Evolutionary conservation across 2,329 filamentous ascomycete species (phyloP).

Genomic region (Fusarium haematococcum): DNA sequence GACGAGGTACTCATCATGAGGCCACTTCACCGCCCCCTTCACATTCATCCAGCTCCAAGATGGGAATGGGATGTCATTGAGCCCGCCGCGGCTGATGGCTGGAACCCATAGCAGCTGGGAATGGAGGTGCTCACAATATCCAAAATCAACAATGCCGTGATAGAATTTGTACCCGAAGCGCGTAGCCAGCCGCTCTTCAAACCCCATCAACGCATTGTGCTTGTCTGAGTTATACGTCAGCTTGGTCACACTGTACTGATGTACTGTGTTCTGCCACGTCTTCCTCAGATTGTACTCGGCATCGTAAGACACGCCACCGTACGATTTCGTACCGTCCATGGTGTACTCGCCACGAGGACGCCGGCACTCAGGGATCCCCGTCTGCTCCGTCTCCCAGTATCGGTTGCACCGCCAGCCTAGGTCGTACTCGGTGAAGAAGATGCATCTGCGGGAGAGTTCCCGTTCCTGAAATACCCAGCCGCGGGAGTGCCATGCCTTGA

Average conservation of each 20-base stretch:
- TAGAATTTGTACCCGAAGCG: background rate
- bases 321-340: background rate
- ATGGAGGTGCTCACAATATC: background rate
- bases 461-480: conserved; percentile 1
- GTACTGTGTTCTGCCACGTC: background rate
- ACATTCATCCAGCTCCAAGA: background rate
- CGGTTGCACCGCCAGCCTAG: background rate
- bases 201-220: background rate
- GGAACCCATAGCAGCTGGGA: background rate
- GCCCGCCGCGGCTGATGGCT: background rate
- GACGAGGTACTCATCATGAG: background rate
- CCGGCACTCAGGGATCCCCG: background rate
- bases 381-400: conserved; percentile 4
- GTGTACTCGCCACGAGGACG: background rate
- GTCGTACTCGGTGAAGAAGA: conserved; percentile 1
- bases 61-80: background rate
- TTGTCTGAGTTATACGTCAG: background rate
- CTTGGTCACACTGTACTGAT: background rate
- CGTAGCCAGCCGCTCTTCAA: background rate
- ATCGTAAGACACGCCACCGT: background rate
- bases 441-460: background rate
- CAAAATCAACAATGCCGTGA: background rate
- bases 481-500: conserved; percentile 1
- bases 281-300: background rate
- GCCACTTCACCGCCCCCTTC: background rate